These are phyloP conservation scores for Kazachstania taianensis DNA, from an alignment of 805 yeast species.

Conservation along the genomic window DNA sequence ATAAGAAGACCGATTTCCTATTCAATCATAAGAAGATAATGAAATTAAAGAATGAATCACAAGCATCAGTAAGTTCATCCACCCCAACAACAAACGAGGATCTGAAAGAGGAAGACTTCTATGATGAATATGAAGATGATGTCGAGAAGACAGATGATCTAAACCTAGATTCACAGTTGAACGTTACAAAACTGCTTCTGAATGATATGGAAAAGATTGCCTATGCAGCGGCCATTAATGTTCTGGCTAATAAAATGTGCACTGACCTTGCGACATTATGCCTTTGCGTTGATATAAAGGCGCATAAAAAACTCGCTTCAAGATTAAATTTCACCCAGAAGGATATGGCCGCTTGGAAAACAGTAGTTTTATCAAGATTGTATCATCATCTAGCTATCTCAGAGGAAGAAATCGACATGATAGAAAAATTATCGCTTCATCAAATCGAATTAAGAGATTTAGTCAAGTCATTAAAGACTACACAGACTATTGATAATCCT, in stretches of 20 bases:
- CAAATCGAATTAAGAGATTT: conserved; percentile 71
- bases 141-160: conserved; percentile 28
- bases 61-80: conserved; percentile 6
- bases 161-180: conserved; percentile 42
- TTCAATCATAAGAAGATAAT: conserved; percentile 32
- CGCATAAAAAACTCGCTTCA: conserved; percentile 41
- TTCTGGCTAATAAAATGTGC: conserved; percentile 72
- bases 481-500: conserved; percentile 44
- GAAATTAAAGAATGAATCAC: conserved; percentile 12
- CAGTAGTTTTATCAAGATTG: conserved; percentile 55
- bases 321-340: conserved; percentile 59
- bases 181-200: conserved; percentile 70
- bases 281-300: conserved; percentile 38
- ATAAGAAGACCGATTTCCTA: conserved; percentile 46
- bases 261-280: conserved; percentile 57
- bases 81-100: conserved; percentile 16
- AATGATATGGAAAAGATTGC: conserved; percentile 83
- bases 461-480: conserved; percentile 47
- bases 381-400: conserved; percentile 73
- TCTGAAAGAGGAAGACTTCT: conserved; percentile 25
- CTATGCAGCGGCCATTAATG: conserved; percentile 74
- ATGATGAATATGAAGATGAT: conserved; percentile 34
- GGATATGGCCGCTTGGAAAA: conserved; percentile 77
- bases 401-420: conserved; percentile 76
- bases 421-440: conserved; percentile 74